These are phyloP conservation scores for Fusarium tjaetaba DNA, from an alignment of 2,329 filamentous ascomycete genomes.

Conservation along the genomic window DNA sequence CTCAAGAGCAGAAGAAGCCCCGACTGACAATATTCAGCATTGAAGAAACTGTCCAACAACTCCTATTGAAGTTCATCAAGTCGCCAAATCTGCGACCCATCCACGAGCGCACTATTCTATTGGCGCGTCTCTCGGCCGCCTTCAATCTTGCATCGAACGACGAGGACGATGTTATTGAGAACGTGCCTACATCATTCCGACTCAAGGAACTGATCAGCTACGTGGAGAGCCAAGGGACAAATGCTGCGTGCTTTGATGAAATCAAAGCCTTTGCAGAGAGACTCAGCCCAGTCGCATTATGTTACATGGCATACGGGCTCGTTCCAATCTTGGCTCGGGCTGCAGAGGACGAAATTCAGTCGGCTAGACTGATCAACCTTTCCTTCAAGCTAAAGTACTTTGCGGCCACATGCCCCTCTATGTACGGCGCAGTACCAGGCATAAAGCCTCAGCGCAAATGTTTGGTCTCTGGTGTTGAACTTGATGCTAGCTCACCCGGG, in stretches of 20 bases:
- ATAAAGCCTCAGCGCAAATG: constrained; percentile 39
- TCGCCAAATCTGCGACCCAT: constrained; percentile 49
- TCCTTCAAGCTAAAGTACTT: constrained; percentile 58
- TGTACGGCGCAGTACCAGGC: constrained; percentile 34
- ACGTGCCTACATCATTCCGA: constrained; percentile 45
- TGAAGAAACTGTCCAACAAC: constrained; percentile 39
- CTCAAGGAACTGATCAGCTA: constrained; percentile 50
- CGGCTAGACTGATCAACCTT: constrained; percentile 48
- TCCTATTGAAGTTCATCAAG: constrained; percentile 47
- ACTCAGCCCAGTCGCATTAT: constrained; percentile 54
- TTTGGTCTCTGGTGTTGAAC: constrained; percentile 34
- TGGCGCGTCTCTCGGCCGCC: constrained; percentile 52
- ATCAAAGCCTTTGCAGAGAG: constrained; percentile 56
- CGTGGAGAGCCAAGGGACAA: constrained; percentile 49
- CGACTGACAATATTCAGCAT: constrained; percentile 40
- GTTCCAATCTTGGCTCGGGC: constrained; percentile 47
- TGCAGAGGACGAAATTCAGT: constrained; percentile 32
- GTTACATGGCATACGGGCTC: constrained; percentile 52
- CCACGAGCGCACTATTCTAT: constrained; percentile 52
- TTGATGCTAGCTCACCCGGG: constrained; percentile 31
- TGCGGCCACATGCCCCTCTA: constrained; percentile 51
- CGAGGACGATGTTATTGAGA: constrained; percentile 43
- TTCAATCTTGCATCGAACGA: constrained; percentile 49
- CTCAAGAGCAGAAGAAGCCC: background rate
- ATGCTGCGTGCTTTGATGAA: constrained; percentile 58